Base-by-base conservation (phyloP, 176 grass and related monocot species). In the Hsuehochloa calcarea region DNA sequence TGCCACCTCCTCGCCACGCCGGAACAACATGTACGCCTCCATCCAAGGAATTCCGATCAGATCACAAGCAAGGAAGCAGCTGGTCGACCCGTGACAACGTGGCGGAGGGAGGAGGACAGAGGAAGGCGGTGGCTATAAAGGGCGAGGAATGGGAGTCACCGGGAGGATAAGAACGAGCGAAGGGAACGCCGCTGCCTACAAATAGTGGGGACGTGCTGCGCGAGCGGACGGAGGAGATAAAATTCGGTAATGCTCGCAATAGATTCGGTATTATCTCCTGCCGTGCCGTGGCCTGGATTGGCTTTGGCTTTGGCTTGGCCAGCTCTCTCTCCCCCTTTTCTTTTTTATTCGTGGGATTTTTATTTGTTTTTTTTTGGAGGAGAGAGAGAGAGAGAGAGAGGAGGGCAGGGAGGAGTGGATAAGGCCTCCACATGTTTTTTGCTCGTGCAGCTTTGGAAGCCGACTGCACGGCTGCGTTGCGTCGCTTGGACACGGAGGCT, bases 381-480 rank as follows among this genome's bases (percentile, higher is more conserved):
- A 80, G 38, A 45, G n/a, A n/a, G n/a, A n/a, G n/a, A n/a, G n/a
- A n/a, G n/a, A n/a, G n/a, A n/a, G n/a, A n/a, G n/a, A n/a, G n/a
- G n/a, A n/a, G n/a, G 44, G 6, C 1, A 37, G 65, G 1, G 12
- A 11, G 70, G 76, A 82, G 73, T 31, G 83, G 92, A 94, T 91
- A 94, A 91, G 79, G 64, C 29, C 83, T 85, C 89, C 89, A 91
- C 92, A 79, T 91, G 67, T 52, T 84, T 50, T 54, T 46, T 5
- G 16, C 11, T 19, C n/a, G 44, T 41, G 55, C 55, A 27, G 73
- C 65, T 40, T 78, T 10, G 55, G 55, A 44, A 26, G 55, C 74
- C 55, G 80, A 71, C 50, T 47, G 51, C 35, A n/a, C 74, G 54
- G 74, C 74, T 60, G 81, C 55, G 69, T 8, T 43, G 41, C 41